A percentile compares a stretch with the other conserved stretches of the same genome.
phyloP scores from a whole-genome alignment of 805 yeast species.

The Saccharomycopsis fermentans region DNA sequence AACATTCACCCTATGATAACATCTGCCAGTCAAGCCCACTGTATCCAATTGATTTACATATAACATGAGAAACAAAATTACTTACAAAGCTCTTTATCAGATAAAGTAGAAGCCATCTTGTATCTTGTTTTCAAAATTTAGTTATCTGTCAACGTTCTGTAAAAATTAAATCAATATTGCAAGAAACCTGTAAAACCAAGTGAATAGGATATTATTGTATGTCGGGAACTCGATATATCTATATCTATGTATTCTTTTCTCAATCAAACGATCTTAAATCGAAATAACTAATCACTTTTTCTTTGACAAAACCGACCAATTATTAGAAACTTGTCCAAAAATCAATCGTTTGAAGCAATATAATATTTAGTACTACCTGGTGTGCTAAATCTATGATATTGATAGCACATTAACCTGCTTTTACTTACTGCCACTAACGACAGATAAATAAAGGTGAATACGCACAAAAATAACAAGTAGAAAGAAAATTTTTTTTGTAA shows the following conservation, averaged over 20 bases:
- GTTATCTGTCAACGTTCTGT: not conserved
- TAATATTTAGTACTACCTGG: not conserved
- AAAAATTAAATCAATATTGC: not conserved
- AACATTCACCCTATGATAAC: no score
- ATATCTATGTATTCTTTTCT: not conserved
- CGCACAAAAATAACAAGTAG: not conserved
- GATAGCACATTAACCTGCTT: constrained; percentile 1
- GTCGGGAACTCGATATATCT: not conserved
- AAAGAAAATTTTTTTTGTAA: not conserved
- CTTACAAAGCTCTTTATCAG: constrained; percentile 34
- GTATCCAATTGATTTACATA: not conserved
- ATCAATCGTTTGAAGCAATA: not conserved
- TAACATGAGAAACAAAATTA: constrained; percentile 7
- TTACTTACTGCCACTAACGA: not conserved
- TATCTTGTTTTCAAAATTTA: not conserved
- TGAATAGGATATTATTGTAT: not conserved
- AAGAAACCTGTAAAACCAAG: not conserved
- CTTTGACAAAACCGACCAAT: not conserved
- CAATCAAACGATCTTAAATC: not conserved
- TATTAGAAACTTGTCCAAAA: not conserved
- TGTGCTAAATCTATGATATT: not conserved
- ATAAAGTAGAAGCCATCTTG: constrained; percentile 23
- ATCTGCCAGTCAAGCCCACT: not conserved
- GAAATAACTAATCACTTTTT: not conserved
- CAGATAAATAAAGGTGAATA: not conserved